phyloP scores from a whole-genome alignment of 1,284 basidiomycete genomes.

The Apiotrichum gracile region DNA sequence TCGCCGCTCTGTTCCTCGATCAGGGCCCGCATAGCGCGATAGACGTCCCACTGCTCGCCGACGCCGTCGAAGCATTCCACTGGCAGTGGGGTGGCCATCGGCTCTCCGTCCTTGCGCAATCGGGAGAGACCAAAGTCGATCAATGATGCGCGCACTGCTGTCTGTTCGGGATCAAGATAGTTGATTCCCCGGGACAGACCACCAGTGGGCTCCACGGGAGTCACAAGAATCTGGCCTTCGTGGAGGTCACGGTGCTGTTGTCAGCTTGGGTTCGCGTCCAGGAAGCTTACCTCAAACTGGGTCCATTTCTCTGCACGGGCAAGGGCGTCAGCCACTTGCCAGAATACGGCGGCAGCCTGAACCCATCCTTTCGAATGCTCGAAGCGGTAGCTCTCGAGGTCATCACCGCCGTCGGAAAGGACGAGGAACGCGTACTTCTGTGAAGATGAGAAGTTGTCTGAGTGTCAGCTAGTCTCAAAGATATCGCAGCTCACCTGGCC shows the following conservation, averaged over 20 bases:
- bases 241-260: conserved; percentile 90
- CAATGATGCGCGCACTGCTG: conserved; percentile 69
- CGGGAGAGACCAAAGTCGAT: conserved; percentile 93
- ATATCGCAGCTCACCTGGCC: conserved; percentile 61
- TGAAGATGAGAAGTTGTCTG: conserved; percentile 64
- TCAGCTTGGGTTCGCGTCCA: background rate
- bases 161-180: conserved; percentile 38
- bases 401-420: conserved; percentile 78
- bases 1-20: background rate
- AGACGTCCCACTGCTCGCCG: conserved; percentile 93
- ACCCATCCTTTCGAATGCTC: conserved; percentile 60
- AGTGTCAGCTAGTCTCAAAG: background rate
- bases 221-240: conserved; percentile 91
- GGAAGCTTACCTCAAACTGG: conserved; percentile 69
- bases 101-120: conserved; percentile 50
- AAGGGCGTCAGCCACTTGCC: conserved; percentile 75
- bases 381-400: conserved; percentile 78
- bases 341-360: conserved; percentile 81
- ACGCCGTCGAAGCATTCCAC: conserved; percentile 72
- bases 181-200: no score
- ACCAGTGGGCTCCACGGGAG: conserved; percentile 12
- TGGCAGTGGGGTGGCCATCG: conserved; percentile 51
- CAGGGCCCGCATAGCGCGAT: conserved; percentile 77
- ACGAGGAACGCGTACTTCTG: conserved; percentile 85
- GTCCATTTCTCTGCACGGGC: conserved; percentile 69